A percentile compares a stretch with the other conserved stretches of the same genome.
These are phyloP conservation scores for Magnusiomyces suaveolens DNA, from an alignment of 1,139 yeast species.

Conservation along the genomic window DNA sequence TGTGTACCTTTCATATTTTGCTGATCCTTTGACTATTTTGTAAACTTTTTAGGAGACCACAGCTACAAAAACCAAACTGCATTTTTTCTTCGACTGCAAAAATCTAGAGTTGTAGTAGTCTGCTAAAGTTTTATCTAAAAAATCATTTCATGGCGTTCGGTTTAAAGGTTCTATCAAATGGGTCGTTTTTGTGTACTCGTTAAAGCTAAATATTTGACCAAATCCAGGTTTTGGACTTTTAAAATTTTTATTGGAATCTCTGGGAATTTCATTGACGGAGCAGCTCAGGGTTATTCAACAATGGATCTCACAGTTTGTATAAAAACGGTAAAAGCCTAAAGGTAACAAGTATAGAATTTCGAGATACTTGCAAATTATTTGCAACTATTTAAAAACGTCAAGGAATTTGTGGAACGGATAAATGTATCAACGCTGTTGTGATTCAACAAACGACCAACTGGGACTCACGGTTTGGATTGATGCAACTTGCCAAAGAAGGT, in stretches of 20 bases:
- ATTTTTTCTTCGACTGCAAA: slow-evolving; percentile 62
- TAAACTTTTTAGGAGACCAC: too few species aligned
- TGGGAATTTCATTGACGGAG: slow-evolving; percentile 93
- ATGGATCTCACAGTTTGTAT: slow-evolving; percentile 97
- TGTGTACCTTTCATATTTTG: too few species aligned
- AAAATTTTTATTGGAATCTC: slow-evolving; percentile 80
- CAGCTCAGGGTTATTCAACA: slow-evolving; percentile 90
- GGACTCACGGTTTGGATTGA: slow-evolving; percentile 94
- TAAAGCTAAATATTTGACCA: slow-evolving; percentile 76
- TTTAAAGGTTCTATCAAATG: slow-evolving; percentile 97
- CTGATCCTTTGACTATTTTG: too few species aligned
- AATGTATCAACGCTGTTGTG: slow-evolving; percentile 97
- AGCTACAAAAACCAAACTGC: too few species aligned
- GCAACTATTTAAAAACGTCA: slow-evolving; percentile 71
- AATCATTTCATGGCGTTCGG: slow-evolving; percentile 98
- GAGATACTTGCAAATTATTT: slow-evolving; percentile 78
- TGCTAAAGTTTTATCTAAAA: slow-evolving; percentile 92
- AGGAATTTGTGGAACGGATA: slow-evolving; percentile 89
- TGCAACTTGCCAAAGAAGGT: slow-evolving; percentile 82
- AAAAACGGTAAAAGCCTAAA: slow-evolving; percentile 91
- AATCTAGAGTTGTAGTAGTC: slow-evolving; percentile 91
- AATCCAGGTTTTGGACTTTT: slow-evolving; percentile 47
- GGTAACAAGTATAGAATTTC: slow-evolving; percentile 55
- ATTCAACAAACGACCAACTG: slow-evolving; percentile 97
- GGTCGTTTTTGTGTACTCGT: slow-evolving; percentile 86